These are phyloP conservation scores for Ephemerocybe angulata DNA, from an alignment of 768 basidiomycete species.

Conservation along the genomic window DNA sequence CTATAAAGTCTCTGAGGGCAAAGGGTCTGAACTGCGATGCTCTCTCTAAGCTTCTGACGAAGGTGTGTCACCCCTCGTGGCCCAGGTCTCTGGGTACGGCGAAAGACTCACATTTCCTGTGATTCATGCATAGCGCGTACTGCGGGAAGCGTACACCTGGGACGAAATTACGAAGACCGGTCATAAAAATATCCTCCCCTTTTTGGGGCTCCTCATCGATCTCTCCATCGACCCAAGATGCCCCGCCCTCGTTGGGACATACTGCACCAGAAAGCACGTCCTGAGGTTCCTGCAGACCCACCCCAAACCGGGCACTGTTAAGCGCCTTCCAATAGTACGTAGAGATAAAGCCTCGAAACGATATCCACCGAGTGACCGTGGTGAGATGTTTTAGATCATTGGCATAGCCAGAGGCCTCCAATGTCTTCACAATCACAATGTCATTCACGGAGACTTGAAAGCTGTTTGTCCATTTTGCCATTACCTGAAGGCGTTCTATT, in stretches of 20 bases:
- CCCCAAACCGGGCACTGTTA: constrained; percentile 2
- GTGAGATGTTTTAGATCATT: constrained; percentile 5
- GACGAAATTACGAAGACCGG: too few relatives aligned
- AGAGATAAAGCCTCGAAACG: too few relatives aligned
- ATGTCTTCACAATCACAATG: constrained; percentile 15
- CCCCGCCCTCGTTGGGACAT: constrained; percentile 15
- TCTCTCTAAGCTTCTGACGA: too few relatives aligned
- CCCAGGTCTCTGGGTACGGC: too few relatives aligned
- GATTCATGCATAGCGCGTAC: too few relatives aligned
- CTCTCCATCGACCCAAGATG: neutral
- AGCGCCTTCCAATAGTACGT: constrained; percentile 10
- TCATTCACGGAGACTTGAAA: constrained; percentile 20
- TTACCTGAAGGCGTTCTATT: neutral
- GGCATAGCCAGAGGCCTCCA: constrained; percentile 14
- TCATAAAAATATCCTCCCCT: constrained; percentile 15
- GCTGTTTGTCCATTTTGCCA: constrained; percentile 1
- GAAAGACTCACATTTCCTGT: too few relatives aligned
- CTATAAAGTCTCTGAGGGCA: too few relatives aligned
- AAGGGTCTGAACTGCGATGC: too few relatives aligned
- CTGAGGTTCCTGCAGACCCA: constrained; percentile 5
- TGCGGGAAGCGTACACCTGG: too few relatives aligned
- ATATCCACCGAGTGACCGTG: too few relatives aligned
- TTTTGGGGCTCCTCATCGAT: constrained; percentile 8
- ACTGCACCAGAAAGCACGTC: constrained; percentile 7
- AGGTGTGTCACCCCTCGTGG: too few relatives aligned